Evolutionary conservation across 805 yeast genomes (phyloP), one percentile per base, ranked within the genome.

Genomic region (Metschnikowia gelsemii): DNA sequence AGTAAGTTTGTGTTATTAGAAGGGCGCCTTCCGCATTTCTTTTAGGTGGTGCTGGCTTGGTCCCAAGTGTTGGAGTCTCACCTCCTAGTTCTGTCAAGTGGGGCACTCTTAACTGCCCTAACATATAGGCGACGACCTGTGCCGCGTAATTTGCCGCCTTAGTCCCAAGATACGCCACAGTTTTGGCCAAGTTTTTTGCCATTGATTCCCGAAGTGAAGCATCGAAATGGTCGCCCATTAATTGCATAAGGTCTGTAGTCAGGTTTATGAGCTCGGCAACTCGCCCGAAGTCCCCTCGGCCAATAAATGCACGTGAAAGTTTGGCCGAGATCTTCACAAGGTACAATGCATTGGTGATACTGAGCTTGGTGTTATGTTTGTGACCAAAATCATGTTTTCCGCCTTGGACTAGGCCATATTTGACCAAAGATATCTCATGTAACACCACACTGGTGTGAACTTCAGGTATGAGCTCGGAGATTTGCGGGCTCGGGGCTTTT

Each of bases 161-260:
- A 0, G 47, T 40, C 1, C 66, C 61, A 12, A 76, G 48, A 3
- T 67, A 50, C 5, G 58, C 38, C 8, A 66, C 56, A 4, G 87
- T 55, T 32, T 77, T 68, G 4, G 84, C 76, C 20, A 84, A 58
- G 18, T 82, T 79, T 56, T 83, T 84, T 0, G 96, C 85, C 24
- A 82, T 65, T 1, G 79, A 66, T 47, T 81, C 82, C 39, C 96
- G 63, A 2, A 83, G 73, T 2, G 66, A 62, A 0, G 85, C 77
- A 39, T 78, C 85, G 25, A 66, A 51, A 1, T 59, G 62, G 33
- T 72, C 62, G n/a, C 66, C 65, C 41, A 79, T 48, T 7, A 45
- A 31, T 9, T 49, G 44, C 52, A 65, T 50, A 4, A 68, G 60
- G 29, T 70, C 63, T 3, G 60, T 50, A 4, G 82, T 47, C 30